A percentile compares a stretch with the other conserved stretches of the same genome.
These are phyloP conservation scores for Umbelopsis isabellina DNA, from an alignment of 192 early-diverging fungal genomes.

Conservation along the genomic window DNA sequence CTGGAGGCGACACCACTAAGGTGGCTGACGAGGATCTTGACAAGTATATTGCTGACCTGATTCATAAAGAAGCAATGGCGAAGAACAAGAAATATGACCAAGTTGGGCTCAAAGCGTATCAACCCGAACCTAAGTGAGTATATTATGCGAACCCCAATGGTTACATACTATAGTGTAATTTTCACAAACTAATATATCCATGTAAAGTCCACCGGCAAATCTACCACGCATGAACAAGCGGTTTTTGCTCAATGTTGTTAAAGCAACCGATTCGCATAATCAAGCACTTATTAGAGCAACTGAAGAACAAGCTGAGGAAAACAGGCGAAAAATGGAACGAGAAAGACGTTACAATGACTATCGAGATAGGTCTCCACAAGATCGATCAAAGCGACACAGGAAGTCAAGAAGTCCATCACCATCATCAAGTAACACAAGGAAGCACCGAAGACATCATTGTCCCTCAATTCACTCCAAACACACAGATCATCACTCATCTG, in stretches of 20 bases:
- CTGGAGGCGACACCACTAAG: slow-evolving; percentile 39
- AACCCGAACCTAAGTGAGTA: slow-evolving; percentile 23
- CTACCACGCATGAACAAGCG: slow-evolving; percentile 59
- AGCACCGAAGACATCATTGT: neutral
- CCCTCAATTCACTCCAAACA: neutral
- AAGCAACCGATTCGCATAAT: slow-evolving; percentile 58
- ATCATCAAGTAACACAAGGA: neutral
- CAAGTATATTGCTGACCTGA: slow-evolving; percentile 58
- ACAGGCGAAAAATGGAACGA: slow-evolving; percentile 22
- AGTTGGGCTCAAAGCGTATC: slow-evolving; percentile 45
- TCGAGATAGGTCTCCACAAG: neutral
- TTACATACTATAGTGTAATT: too few species aligned
- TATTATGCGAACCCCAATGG: too few species aligned
- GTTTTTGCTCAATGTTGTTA: slow-evolving; percentile 59
- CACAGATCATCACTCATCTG: slow-evolving; percentile 1
- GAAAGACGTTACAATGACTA: neutral
- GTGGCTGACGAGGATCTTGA: slow-evolving; percentile 55
- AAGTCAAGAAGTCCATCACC: neutral
- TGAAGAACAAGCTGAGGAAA: slow-evolving; percentile 47
- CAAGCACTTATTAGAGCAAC: slow-evolving; percentile 50
- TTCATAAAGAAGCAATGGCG: slow-evolving; percentile 47
- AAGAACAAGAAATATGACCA: slow-evolving; percentile 43
- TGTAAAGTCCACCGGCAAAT: slow-evolving; percentile 40
- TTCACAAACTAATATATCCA: too few species aligned
- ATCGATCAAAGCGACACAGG: neutral